Conservation (phyloP, 768 basidiomycete genomes). For the Lactarius akahatsu region DNA sequence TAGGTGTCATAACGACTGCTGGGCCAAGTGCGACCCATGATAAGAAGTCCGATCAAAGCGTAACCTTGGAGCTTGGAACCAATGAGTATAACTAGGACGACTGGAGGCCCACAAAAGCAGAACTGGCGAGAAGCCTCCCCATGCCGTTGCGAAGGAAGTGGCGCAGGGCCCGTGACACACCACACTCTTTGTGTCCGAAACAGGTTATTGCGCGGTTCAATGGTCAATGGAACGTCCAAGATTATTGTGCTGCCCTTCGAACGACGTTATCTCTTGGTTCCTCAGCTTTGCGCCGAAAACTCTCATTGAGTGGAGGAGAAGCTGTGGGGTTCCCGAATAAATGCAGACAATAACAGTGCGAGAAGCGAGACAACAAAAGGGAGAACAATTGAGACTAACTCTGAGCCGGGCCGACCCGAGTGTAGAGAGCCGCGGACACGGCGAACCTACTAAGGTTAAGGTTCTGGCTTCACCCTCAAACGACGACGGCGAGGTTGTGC, state of each 20-base stretch:
- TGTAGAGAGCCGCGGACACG: not conserved
- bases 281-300: not conserved
- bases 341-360: not conserved
- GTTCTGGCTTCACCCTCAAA: not conserved
- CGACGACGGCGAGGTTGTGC: not conserved
- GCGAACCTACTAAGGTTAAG: not conserved
- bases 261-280: not conserved
- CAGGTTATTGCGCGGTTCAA: not conserved
- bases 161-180: too few species aligned
- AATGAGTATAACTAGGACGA: not conserved
- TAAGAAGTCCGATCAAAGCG: too few species aligned
- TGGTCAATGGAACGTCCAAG: not conserved
- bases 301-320: not conserved
- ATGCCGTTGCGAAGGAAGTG: not conserved
- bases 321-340: not conserved
- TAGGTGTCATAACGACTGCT: too few species aligned
- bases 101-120: too few species aligned
- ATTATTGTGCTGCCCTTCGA: not conserved
- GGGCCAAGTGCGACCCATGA: too few species aligned
- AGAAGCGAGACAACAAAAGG: not conserved
- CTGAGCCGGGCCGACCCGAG: not conserved
- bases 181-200: too few species aligned
- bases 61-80: too few species aligned
- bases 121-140: too few species aligned
- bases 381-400: not conserved